These are phyloP conservation scores for Podospora conica DNA, from an alignment of 495 filamentous ascomycete species.

Conservation along the genomic window DNA sequence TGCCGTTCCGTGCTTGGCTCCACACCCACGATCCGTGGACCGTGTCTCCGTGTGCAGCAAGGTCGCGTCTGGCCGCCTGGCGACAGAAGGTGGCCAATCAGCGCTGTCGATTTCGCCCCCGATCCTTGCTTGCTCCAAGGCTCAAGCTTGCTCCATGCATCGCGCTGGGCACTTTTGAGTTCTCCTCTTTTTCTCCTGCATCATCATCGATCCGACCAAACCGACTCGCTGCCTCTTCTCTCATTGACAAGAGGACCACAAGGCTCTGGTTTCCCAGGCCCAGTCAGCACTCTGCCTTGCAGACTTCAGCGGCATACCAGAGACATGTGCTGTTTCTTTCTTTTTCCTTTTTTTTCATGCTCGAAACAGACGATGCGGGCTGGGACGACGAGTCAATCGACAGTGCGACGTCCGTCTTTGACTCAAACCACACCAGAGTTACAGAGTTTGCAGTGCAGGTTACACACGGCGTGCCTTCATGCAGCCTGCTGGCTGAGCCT, in stretches of 20 bases:
- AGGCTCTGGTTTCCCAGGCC: background rate
- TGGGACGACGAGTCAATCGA: background rate
- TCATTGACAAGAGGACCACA: too few relatives aligned
- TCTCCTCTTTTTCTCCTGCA: background rate
- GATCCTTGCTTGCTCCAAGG: background rate
- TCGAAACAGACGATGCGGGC: background rate
- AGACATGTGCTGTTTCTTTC: background rate
- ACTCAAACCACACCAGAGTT: background rate
- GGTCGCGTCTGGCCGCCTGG: background rate
- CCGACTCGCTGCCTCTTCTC: too few relatives aligned
- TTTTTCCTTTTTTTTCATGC: background rate
- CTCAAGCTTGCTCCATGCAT: background rate
- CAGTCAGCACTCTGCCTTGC: background rate
- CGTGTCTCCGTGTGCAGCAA: too few relatives aligned
- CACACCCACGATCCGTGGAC: background rate
- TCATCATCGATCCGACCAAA: background rate
- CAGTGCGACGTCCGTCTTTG: background rate
- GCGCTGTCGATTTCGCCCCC: background rate
- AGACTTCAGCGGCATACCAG: background rate
- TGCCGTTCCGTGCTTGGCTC: too few relatives aligned
- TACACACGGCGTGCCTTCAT: background rate
- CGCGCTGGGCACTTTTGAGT: background rate
- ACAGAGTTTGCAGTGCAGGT: background rate
- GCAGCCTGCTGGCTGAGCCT: background rate
- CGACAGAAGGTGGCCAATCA: background rate